Evolutionary conservation across 179 eudicot species (phyloP), one percentile per base, ranked within the genome.

Genomic region (Heliamphora pulchella): DNA sequence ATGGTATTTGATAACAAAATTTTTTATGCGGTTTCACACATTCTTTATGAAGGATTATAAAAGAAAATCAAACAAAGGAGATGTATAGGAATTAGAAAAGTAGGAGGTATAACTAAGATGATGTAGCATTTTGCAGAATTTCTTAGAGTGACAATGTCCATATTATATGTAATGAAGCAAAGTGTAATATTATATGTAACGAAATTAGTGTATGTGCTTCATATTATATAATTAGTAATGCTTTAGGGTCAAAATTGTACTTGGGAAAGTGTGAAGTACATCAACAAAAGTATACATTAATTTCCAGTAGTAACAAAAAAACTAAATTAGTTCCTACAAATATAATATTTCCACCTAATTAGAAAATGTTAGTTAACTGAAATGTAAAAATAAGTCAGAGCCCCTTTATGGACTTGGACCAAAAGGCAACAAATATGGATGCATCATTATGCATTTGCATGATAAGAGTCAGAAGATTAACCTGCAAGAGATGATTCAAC

Each of bases 401-500:
- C 47, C 66, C 48, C 71, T 71, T 71, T 71, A 48, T 14, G 22
- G 31, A 31, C 5, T 20, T 77, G 59, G 59, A 77, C 10, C 11
- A 8, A 15, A 17, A 81, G 51, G 22, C 2, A 46, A 59, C 0
- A 3, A 22, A 66, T 14, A 50, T 22, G 74, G 41, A 78, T 51
- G 47, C 80, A 66, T 67, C 31, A 68, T 67, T 17, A 67, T 4
- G 75, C 7, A 46, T 48, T 13, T 43, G 61, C 39, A 71, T 50
- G 72, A 78, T 39, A 48, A 39, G 31, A 39, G 75, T 69, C 31
- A 69, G 44, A 5, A 18, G 57, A 68, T 83, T 73, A 72, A 87
- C 95, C 91, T 90, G 81, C 58, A 91, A 79, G 74, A 91, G 89
- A 87, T 78, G 84, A 84, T 84, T 89, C 77, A 91, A 80, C 66